A percentile compares a stretch with the other conserved stretches of the same genome.
Conservation (phyloP, 768 basidiomycete species). For the Mycena venus region DNA sequence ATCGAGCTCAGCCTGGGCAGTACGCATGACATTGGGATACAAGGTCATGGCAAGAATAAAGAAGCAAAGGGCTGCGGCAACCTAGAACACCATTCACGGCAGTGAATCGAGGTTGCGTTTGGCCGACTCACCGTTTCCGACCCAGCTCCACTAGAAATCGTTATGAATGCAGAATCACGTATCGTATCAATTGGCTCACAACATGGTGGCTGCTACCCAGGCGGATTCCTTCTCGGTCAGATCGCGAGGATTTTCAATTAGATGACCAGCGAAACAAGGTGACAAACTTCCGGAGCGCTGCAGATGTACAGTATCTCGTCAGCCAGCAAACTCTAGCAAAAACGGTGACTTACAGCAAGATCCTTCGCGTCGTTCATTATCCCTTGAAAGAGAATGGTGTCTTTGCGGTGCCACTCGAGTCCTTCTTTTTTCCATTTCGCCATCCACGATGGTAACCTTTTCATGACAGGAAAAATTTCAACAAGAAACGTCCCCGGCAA, state of each 20-base stretch:
- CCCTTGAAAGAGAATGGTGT: conserved; percentile 40
- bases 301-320: neutral
- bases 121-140: neutral
- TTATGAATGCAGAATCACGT: neutral
- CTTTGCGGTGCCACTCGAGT: conserved; percentile 36
- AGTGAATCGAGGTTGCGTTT: neutral
- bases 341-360: neutral
- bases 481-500: conserved; percentile 53
- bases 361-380: conserved; percentile 24
- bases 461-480: conserved; percentile 52
- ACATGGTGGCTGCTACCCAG: conserved; percentile 1
- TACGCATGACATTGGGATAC: conserved; percentile 15
- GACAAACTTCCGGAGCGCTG: neutral
- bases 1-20: conserved; percentile 16
- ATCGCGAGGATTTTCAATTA: neutral
- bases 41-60: conserved; percentile 13
- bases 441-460: conserved; percentile 43
- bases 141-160: neutral
- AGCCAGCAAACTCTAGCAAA: neutral
- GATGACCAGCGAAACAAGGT: neutral
- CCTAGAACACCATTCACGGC: neutral
- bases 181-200: neutral
- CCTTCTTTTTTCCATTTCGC: conserved; percentile 46
- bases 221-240: neutral
- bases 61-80: neutral